Evolutionary conservation across 495 filamentous ascomycete genomes (phyloP), one percentile per base, ranked within the genome.

Genomic region (Platismatia glauca): DNA sequence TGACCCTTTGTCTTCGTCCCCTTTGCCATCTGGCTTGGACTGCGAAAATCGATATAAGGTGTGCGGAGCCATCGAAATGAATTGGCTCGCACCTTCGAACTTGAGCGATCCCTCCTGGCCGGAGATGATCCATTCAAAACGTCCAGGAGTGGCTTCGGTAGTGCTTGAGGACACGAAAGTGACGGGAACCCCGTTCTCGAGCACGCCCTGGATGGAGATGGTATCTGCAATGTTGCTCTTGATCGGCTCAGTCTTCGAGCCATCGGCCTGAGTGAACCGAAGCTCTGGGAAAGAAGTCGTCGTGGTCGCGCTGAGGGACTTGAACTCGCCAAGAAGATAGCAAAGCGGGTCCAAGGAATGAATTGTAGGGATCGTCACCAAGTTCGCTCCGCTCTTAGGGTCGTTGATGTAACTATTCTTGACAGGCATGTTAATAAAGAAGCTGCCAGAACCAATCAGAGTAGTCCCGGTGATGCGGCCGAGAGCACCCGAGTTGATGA

Each of bases 61-160:
- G n/a, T 48, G 55, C 48, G 56, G 57, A 3, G 18, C 34, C 22
- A 48, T 12, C 53, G 50, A 58, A 22, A 65, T 56, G 9, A 56
- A 31, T 20, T 39, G 24, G 24, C 29, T 22, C 46, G 18, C 22
- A 1, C 75, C 73, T 2, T 76, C 73, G 24, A 86, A 68, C 37
- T 76, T 72, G 13, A 86, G 76, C 66, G 84, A 78, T 5, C 82
- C 85, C 67, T 77, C 78, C 39, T 79, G 74, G 39, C 83, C 82
- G 24, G 74, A 74, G 58, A 88, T 81, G 0, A 71, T 75, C 83
- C 83, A 88, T n/a, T 75, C 65, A 13, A 82, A 71, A 0, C 34
- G n/a, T 22, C 27, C 57, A 15, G 64, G 63, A 24, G 59, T 60
- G 18, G 39, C 60, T n/a, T 44, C 34, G 20, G 60, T 48, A 18